Evolutionary conservation across 345 rosid genomes (phyloP).

Genomic region (Garcia nutans): DNA sequence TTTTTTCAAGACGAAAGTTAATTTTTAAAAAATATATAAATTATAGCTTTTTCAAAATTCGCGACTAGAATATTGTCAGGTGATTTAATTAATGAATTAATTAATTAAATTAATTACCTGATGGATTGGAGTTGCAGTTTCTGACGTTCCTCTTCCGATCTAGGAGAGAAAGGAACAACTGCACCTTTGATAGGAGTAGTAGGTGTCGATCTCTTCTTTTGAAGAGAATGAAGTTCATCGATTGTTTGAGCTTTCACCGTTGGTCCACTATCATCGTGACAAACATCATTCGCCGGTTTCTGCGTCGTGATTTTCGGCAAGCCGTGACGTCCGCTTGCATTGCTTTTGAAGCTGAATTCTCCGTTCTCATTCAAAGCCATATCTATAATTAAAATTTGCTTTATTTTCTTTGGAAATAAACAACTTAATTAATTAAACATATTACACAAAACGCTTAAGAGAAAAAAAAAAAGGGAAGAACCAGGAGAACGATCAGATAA

Average conservation of each 20-base stretch:
- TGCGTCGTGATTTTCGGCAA: conserved; percentile 24
- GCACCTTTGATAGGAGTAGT: conserved; percentile 29
- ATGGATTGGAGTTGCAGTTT: conserved; percentile 40
- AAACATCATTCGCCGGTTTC: conserved; percentile 12
- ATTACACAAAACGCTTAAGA: no score
- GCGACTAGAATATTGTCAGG: no score
- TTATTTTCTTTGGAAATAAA: not conserved
- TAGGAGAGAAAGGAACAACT: conserved; percentile 18
- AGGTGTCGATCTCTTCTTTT: conserved; percentile 40
- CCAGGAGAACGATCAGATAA: not conserved
- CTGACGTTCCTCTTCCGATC: conserved; percentile 42
- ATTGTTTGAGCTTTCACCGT: conserved; percentile 40
- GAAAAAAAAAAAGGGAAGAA: not conserved
- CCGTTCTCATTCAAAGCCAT: conserved; percentile 14
- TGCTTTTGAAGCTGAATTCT: conserved; percentile 30
- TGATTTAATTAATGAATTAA: not conserved
- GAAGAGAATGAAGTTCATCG: conserved; percentile 47
- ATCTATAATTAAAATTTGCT: not conserved
- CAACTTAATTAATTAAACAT: no score
- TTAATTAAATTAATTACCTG: conserved; percentile 19
- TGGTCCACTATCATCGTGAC: conserved; percentile 33
- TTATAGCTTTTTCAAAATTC: no score
- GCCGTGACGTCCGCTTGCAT: conserved; percentile 9
- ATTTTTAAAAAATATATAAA: no score
- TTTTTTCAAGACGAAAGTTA: no score